A percentile compares a stretch with the other conserved stretches of the same genome.
phyloP scores from a whole-genome alignment of 1,284 basidiomycete species.

The Xerocomus nothofagi region DNA sequence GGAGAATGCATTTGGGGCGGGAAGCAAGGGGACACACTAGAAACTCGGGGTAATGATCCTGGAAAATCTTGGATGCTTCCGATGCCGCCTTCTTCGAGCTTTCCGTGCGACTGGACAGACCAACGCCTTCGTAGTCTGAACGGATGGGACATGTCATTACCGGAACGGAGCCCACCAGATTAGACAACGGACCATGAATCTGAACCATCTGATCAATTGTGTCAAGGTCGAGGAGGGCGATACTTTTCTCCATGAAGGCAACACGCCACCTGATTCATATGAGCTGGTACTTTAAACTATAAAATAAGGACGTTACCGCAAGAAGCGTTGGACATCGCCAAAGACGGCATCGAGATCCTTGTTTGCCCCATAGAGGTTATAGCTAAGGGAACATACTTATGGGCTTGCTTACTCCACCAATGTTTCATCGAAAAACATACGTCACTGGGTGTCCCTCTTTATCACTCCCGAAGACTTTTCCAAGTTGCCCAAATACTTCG shows the following conservation, averaged over 20 bases:
- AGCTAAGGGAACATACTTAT: conserved; percentile 40
- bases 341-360: conserved; percentile 66
- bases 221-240: conserved; percentile 66
- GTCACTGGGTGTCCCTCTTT: conserved; percentile 65
- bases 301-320: conserved; percentile 50
- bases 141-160: background rate
- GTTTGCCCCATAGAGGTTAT: conserved; percentile 72
- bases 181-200: conserved; percentile 55
- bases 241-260: conserved; percentile 68
- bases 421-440: conserved; percentile 40
- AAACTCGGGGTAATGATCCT: conserved; percentile 74
- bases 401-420: background rate
- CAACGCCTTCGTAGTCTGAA: conserved; percentile 76
- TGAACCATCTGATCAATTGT: conserved; percentile 74
- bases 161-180: background rate
- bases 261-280: conserved; percentile 63
- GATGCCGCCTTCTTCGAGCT: conserved; percentile 74
- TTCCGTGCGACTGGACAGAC: conserved; percentile 61
- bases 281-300: background rate
- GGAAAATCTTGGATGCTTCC: conserved; percentile 70
- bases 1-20: too few species aligned
- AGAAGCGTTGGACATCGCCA: conserved; percentile 67
- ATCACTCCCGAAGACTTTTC: conserved; percentile 63
- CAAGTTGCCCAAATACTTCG: conserved; percentile 66
- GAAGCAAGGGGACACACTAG: conserved; percentile 46